A percentile compares a stretch with the other conserved stretches of the same genome.
Evolutionary conservation across 73 alveolate genomes (phyloP).

Genomic region (Tetrahymena elliotti): DNA sequence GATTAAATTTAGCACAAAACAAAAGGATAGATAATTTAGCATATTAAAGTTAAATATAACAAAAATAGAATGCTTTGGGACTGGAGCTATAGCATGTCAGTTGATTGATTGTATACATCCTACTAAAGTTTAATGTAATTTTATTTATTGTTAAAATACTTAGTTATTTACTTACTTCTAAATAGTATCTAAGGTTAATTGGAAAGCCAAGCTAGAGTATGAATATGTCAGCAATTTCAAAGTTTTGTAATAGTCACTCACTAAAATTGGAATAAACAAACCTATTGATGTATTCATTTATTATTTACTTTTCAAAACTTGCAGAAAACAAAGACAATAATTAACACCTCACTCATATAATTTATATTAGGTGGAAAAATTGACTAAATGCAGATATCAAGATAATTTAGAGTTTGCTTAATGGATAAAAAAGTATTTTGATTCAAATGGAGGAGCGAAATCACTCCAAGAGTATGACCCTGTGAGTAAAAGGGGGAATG

Average conservation of each 20-base stretch:
- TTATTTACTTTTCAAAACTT: neutral
- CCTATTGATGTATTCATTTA: constrained; percentile 1
- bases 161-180: neutral
- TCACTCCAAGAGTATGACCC: constrained; percentile 28
- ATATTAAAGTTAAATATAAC: neutral
- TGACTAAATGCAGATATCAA: constrained; percentile 31
- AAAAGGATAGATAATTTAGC: neutral
- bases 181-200: constrained; percentile 19
- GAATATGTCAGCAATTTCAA: constrained; percentile 38
- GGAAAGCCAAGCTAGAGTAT: constrained; percentile 43
- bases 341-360: neutral
- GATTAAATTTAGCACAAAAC: neutral
- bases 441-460: constrained; percentile 6
- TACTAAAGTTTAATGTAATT: constrained; percentile 2
- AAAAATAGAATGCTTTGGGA: constrained; percentile 32
- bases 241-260: constrained; percentile 8
- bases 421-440: constrained; percentile 31
- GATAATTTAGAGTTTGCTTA: constrained; percentile 32
- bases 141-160: neutral
- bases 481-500: constrained; percentile 3
- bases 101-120: constrained; percentile 31
- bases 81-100: constrained; percentile 37
- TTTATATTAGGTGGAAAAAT: constrained; percentile 5
- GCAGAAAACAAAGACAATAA: neutral
- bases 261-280: constrained; percentile 23